These are phyloP conservation scores for Pseudopithomyces chartarum DNA, from an alignment of 2,329 filamentous ascomycete species.

Conservation along the genomic window DNA sequence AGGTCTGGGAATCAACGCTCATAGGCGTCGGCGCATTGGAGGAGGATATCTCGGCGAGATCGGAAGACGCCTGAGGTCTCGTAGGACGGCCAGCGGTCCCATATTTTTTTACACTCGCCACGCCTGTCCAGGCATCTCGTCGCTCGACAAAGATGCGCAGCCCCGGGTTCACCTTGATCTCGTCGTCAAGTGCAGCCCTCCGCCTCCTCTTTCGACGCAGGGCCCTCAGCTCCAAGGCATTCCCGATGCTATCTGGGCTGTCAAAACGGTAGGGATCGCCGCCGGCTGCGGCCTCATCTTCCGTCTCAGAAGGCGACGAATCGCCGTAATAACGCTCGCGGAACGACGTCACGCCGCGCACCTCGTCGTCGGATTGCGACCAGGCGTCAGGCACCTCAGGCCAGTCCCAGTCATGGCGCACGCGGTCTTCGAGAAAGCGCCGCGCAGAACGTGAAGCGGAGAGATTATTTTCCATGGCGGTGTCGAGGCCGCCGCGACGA, in stretches of 20 bases:
- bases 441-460: slow-evolving; percentile 49
- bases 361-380: slow-evolving; percentile 42
- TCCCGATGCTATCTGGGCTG: slow-evolving; percentile 50
- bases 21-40: slow-evolving; percentile 22
- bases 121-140: slow-evolving; percentile 85
- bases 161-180: slow-evolving; percentile 75
- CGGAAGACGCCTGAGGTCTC: neutral
- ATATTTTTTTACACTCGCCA: slow-evolving; percentile 55
- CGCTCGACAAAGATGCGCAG: slow-evolving; percentile 78
- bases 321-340: slow-evolving; percentile 52
- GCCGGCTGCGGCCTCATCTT: slow-evolving; percentile 8
- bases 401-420: slow-evolving; percentile 54
- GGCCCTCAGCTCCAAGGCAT: slow-evolving; percentile 38
- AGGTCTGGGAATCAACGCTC: slow-evolving; percentile 6
- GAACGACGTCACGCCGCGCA: slow-evolving; percentile 42
- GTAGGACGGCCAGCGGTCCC: slow-evolving; percentile 12
- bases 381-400: slow-evolving; percentile 38
- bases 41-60: slow-evolving; percentile 46
- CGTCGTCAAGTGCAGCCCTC: slow-evolving; percentile 43
- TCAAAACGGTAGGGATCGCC: slow-evolving; percentile 50
- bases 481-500: slow-evolving; percentile 25
- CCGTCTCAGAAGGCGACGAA: slow-evolving; percentile 30
- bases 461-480: slow-evolving; percentile 47
- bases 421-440: slow-evolving; percentile 47
- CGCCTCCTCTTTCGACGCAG: slow-evolving; percentile 45